These are phyloP conservation scores for Neurospora tetraspora DNA, from an alignment of 495 filamentous ascomycete genomes.

Conservation along the genomic window DNA sequence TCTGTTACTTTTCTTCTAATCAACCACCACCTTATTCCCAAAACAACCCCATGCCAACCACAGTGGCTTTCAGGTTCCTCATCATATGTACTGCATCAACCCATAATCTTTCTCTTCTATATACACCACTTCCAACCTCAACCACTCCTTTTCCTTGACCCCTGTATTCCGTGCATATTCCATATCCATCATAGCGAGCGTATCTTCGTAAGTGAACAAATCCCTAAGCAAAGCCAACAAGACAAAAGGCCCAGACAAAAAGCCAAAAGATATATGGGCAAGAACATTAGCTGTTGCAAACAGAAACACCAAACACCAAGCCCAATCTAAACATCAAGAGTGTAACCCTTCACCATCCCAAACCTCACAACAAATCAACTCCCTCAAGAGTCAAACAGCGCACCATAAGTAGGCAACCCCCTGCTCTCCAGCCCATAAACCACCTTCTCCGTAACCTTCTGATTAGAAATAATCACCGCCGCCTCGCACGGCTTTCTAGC, in stretches of 20 bases:
- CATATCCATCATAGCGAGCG: neutral
- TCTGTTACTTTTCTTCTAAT: too few species aligned
- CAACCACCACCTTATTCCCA: too few species aligned
- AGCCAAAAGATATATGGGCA: neutral
- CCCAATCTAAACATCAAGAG: neutral
- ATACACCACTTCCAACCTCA: too few species aligned
- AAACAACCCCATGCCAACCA: too few species aligned
- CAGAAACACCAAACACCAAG: neutral
- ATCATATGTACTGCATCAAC: too few species aligned
- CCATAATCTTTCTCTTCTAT: too few species aligned
- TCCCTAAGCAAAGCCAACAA: neutral
- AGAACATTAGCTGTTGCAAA: neutral
- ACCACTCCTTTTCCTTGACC: neutral
- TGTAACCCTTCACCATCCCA: neutral
- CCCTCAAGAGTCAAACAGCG: slow-evolving; percentile 67
- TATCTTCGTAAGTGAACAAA: neutral
- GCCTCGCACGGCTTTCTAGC: slow-evolving; percentile 49
- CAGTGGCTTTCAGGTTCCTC: too few species aligned
- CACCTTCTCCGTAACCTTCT: slow-evolving; percentile 56
- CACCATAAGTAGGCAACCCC: slow-evolving; percentile 63
- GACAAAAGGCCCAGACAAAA: neutral
- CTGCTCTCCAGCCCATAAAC: slow-evolving; percentile 64
- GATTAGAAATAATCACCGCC: slow-evolving; percentile 69
- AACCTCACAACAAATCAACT: too few species aligned
- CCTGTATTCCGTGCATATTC: neutral